Base-by-base conservation (phyloP, 371 early-diverging fungal genomes). In the Lichtheimia corymbifera region DNA sequence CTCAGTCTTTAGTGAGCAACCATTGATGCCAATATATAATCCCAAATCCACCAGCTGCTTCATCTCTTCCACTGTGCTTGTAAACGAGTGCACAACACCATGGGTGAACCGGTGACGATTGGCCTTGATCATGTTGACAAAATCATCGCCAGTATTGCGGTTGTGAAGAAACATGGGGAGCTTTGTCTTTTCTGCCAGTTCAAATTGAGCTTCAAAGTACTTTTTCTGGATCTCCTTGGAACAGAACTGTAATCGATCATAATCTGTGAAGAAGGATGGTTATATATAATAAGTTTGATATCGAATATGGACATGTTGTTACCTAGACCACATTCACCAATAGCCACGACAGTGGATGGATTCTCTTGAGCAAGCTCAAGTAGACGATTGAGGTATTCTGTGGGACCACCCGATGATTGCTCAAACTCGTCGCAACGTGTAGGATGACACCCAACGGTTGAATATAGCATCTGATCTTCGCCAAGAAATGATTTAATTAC, bases 81-180 rank as follows among this genome's bases (percentile, higher is more conserved):
- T 94, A 69, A 96, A 97, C 0, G 94, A 95, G 66, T 99, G 99
- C 20, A 98, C 95, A 2, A 98, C 96, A 25, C 98, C 99, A n/a
- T 75, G 61, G 6, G 67, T 77, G 58, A 93, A 91, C 40, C 69
- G 66, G 47, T 74, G 71, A 2, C 93, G 83, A 72, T 96, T 77
- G 18, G 75, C 68, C 35, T 78, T 76, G 7, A 95, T 71, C 20
- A 91, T 66, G 50, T 66, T 51, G 54, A 65, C 71, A 58, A 73
- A 73, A 66, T 91, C 93, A 47, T 66, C 75, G 9, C 79, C 88
- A 0, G 97, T 90, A 70, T 93, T 91, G 27, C 97, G 85, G 62
- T 88, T 80, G 79, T 97, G 96, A 30, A 97, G 71, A 70, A 96
- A 95, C 89, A 96, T 82, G 15, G 96, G 96, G 59, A 96, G 69